A percentile compares a stretch with the other conserved stretches of the same genome.
These are phyloP conservation scores for Tulasnella sp. DNA, from an alignment of 768 basidiomycete species.

Conservation along the genomic window DNA sequence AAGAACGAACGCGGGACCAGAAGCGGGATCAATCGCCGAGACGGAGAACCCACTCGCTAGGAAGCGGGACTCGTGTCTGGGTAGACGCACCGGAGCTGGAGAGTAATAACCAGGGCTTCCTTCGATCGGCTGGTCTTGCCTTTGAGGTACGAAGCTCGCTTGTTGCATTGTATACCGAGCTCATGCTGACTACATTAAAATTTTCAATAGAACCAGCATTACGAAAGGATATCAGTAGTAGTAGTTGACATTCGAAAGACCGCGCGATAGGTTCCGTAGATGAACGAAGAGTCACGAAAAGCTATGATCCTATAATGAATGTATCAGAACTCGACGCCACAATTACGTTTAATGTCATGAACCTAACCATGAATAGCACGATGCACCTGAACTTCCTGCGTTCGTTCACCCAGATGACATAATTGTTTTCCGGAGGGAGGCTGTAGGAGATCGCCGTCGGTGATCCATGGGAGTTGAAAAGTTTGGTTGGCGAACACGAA, in stretches of 20 bases:
- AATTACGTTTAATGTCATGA: too few species aligned
- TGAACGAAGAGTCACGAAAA: not conserved
- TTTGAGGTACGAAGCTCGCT: not conserved
- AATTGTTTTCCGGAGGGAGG: too few species aligned
- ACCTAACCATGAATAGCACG: too few species aligned
- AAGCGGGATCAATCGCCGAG: not conserved
- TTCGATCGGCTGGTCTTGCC: not conserved
- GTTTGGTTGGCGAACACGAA: too few species aligned
- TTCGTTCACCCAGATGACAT: too few species aligned
- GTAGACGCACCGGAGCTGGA: not conserved
- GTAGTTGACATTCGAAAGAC: not conserved
- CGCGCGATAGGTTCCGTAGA: not conserved
- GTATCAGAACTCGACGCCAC: not conserved
- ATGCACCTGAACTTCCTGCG: too few species aligned
- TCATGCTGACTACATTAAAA: not conserved
- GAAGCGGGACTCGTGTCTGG: not conserved
- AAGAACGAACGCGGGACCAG: not conserved
- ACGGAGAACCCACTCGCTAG: not conserved
- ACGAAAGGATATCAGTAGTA: not conserved
- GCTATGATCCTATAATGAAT: not conserved
- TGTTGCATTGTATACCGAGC: not conserved
- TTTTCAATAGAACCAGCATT: not conserved
- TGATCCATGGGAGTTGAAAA: too few species aligned
- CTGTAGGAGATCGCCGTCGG: too few species aligned
- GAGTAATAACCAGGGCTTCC: not conserved